Evolutionary conservation across 2,329 filamentous ascomycete species (phyloP), one percentile per base, ranked within the genome.

Genomic region (Pestalotiopsis sp.): DNA sequence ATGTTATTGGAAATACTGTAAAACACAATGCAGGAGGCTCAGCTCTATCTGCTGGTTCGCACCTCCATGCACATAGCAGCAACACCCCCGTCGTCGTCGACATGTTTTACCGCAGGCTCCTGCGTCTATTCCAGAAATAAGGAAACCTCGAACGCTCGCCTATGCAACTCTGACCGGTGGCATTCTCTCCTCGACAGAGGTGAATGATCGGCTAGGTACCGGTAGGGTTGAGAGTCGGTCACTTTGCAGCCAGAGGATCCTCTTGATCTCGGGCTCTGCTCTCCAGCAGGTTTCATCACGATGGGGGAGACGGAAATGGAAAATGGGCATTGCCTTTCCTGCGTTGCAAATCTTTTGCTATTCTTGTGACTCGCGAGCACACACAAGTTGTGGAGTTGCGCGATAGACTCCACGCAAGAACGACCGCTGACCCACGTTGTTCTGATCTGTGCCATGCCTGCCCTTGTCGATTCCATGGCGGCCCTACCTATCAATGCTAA

Each of bases 81-180:
- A 61, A 14, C 24, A 11, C 24, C 26, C 26, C 26, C 17, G 26
- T 17, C 20, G 9, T n/a, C 17, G 4, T 61, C n/a, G 58, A 39
- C 58, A 20, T 39, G 30, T 38, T 61, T 61, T 61, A 61, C 40
- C 58, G 26, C 17, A 61, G 58, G 26, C 24, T 61, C 58, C 58
- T 61, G 58, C 58, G 58, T 61, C 58, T 58, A 58, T 24, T 58
- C 22, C 30, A 26, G 56, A 58, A 58, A 58, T 58, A 52, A 17
- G 4, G 17, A 52, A 52, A 20, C 17, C 17, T 58, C 56, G 9
- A 26, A 17, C 24, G 26, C 24, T 52, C 44, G 44, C 44, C 44
- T 52, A 52, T 52, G 44, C 44, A 52, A n/a, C 20, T 52, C 44
- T 9, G 3, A 52, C 17, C 17, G 44, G 44, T 20, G 17, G 17